A percentile compares a stretch with the other conserved stretches of the same genome.
Conservation (phyloP, 176 grass and related monocot genomes). For the Neostapfia colusana region DNA sequence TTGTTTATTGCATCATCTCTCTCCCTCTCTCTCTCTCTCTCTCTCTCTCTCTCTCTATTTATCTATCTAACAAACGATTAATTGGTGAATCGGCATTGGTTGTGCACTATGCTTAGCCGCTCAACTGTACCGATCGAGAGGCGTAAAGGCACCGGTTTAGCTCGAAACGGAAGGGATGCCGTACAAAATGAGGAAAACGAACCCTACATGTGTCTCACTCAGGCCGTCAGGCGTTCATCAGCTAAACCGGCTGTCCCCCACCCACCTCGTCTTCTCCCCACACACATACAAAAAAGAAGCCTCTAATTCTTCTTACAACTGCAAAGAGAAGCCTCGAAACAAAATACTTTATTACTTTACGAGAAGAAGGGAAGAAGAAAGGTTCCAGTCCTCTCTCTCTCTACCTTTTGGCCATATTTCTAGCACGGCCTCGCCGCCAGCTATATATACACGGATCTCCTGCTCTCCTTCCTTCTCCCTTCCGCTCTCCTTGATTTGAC, state of each 20-base stretch:
- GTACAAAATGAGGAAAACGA: not conserved
- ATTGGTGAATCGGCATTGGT: too few relatives aligned
- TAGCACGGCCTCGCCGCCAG: not conserved
- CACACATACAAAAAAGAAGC: not conserved
- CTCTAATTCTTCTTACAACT: not conserved
- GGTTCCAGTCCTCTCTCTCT: not conserved
- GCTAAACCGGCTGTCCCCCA: conserved; percentile 24
- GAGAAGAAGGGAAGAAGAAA: not conserved
- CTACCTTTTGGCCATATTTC: not conserved
- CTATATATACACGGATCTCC: conserved; percentile 22
- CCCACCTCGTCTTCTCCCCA: not conserved
- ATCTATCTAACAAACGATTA: too few relatives aligned
- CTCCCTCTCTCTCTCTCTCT: not conserved
- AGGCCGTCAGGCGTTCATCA: not conserved
- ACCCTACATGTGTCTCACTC: not conserved
- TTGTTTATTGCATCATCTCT: not conserved
- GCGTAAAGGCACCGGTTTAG: not conserved
- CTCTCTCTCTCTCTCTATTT: too few relatives aligned
- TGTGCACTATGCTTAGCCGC: not conserved
- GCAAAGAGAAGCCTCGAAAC: not conserved
- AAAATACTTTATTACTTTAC: not conserved
- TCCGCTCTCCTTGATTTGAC: not conserved
- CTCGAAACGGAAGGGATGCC: conserved; percentile 3
- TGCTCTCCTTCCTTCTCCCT: not conserved
- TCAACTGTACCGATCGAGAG: not conserved